Evolutionary conservation across 202 grass and related monocot species (phyloP), one percentile per base, ranked within the genome.

Genomic region (Saccharum hybrid): DNA sequence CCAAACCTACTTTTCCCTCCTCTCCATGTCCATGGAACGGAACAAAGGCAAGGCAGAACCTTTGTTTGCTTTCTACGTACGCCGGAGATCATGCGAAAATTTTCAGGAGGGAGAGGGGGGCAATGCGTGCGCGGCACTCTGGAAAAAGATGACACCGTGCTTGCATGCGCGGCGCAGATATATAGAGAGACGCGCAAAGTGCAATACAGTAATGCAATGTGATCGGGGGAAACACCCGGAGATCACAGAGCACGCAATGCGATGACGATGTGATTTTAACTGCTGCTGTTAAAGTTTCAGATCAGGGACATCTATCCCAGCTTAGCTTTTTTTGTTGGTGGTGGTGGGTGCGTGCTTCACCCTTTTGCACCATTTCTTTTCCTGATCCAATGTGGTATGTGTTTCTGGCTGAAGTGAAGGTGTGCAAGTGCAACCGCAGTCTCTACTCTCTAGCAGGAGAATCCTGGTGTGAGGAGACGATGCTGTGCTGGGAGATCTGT

Each of bases 1-100:
- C 30, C 28, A 38, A 68, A 51, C 48, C 10, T 46, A 67, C 64
- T n/a, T 67, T 66, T 38, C 5, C 18, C 4, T 48, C 34, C 34
- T 36, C 43, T 12, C 43, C 43, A 0, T 38, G 21, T 61, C 34
- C 41, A 73, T n/a, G 14, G 3, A 46, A 6, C n/a, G 14, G 3
- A 46, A 6, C n/a, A 52, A 73, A 63, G 60, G 41, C 18, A 33
- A 6, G 0, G 3, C 18, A n/a, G 18, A 52, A 19, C 21, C 9
- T 41, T 81, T 81, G 41, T 28, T 7, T 51, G 81, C 71, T 66
- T 80, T 83, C 31, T 75, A 19, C 2, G 49, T 19, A 19, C 48
- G 48, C 18, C 0, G 48, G 0, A 0, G 48, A 6, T 18, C 48
- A 13, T n/a, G 69, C 28, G 38, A 48, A 22, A 38, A 48, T 28